Conservation (phyloP, 2,329 filamentous ascomycete species). For the Aspergillus hortae region DNA sequence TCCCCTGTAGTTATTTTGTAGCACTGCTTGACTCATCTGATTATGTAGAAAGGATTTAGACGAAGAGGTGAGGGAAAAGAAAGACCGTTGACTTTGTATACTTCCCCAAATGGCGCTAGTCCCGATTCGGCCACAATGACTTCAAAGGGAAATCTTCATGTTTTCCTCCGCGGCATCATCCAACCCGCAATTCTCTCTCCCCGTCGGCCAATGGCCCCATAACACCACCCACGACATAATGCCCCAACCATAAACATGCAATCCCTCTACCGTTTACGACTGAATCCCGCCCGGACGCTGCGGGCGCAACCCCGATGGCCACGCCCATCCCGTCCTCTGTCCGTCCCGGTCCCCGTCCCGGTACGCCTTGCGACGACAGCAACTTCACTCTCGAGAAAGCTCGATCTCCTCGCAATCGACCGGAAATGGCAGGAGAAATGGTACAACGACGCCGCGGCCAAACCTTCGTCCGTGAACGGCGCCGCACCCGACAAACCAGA, state of each 20-base stretch:
- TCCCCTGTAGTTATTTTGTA: too few species aligned
- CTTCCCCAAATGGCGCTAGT: not conserved
- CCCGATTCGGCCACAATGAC: not conserved
- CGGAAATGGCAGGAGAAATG: conserved; percentile 55
- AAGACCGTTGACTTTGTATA: too few species aligned
- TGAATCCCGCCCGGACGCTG: conserved; percentile 16
- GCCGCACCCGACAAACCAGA: conserved; percentile 31
- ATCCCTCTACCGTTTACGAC: conserved; percentile 24
- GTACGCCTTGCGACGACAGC: conserved; percentile 25
- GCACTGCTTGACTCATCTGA: too few species aligned
- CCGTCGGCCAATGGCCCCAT: not conserved
- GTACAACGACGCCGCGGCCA: conserved; percentile 24
- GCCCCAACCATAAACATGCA: conserved; percentile 23
- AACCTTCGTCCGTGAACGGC: conserved; percentile 1
- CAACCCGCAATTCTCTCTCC: not conserved
- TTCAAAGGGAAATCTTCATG: too few species aligned
- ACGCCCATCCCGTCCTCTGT: conserved; percentile 11
- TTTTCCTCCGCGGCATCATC: too few species aligned
- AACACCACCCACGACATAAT: conserved; percentile 15
- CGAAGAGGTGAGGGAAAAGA: too few species aligned
- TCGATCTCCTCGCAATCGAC: conserved; percentile 48
- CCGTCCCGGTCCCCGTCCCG: conserved; percentile 1
- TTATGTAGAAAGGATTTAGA: too few species aligned
- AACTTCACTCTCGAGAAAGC: conserved; percentile 17
- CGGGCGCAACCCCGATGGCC: conserved; percentile 18